Percentiles rank a stretch among this genome's conserved stretches.
Conservation (phyloP, 2,329 filamentous ascomycete species). For the Diaporthe eres region DNA sequence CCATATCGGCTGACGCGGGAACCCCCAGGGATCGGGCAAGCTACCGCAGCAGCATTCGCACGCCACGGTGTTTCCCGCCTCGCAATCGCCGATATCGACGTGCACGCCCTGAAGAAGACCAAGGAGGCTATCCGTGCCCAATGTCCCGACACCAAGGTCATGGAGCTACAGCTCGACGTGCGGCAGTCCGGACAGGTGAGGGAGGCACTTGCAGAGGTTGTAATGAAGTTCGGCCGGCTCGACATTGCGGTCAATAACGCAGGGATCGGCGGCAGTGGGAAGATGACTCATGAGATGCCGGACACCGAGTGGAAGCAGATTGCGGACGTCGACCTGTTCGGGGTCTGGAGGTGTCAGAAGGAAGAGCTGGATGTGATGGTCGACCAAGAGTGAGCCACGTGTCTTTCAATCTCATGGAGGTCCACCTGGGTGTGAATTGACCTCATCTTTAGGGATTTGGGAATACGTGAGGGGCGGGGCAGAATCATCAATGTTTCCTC, state of each 20-base stretch:
- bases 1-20: not conserved
- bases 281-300: constrained; percentile 4
- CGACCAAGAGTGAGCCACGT: constrained; percentile 59
- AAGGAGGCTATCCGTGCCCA: not conserved
- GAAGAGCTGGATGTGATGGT: constrained; percentile 67
- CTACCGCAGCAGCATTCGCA: constrained; percentile 2
- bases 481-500: constrained; percentile 69
- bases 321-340: constrained; percentile 67
- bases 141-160: not conserved
- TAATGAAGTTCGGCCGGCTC: not conserved
- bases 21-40: not conserved
- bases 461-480: constrained; percentile 33
- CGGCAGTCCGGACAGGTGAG: not conserved
- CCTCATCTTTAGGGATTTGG: not conserved
- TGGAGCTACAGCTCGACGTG: constrained; percentile 24
- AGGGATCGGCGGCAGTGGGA: not conserved
- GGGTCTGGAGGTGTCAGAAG: constrained; percentile 70
- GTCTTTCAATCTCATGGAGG: not conserved
- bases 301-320: constrained; percentile 62
- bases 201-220: not conserved
- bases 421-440: not conserved
- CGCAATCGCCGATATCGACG: constrained; percentile 1
- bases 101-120: not conserved
- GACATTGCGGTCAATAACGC: constrained; percentile 21
- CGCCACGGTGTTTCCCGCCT: constrained; percentile 4